Conservation (phyloP, 2,329 filamentous ascomycete species). For the Colletotrichum truncatum region DNA sequence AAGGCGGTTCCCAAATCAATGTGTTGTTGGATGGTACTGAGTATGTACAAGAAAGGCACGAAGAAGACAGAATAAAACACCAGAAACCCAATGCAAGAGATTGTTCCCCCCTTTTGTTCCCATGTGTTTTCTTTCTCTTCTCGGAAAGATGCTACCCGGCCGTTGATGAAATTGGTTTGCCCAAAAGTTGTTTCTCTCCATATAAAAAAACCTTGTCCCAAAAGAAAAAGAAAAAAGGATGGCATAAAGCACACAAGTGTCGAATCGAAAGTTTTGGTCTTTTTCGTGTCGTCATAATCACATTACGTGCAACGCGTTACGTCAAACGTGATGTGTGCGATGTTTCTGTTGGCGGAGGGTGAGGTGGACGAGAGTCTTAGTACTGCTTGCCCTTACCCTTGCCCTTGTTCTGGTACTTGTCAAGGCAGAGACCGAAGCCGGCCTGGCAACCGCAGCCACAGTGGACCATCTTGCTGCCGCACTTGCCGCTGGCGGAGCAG, state of each 20-base stretch:
- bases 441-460: conserved; percentile 48
- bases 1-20: neutral
- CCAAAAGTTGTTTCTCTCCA: too few species aligned
- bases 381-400: neutral
- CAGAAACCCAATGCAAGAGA: conserved; percentile 13
- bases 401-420: conserved; percentile 22
- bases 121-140: neutral
- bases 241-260: neutral
- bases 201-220: too few species aligned
- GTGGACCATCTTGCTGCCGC: conserved; percentile 45
- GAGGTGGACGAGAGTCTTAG: neutral
- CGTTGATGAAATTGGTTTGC: neutral
- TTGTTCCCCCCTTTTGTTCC: neutral
- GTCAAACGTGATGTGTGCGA: neutral
- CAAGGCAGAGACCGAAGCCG: conserved; percentile 44
- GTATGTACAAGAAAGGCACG: conserved; percentile 25
- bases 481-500: conserved; percentile 51
- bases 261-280: conserved; percentile 3
- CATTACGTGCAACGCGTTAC: neutral
- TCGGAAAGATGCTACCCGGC: neutral
- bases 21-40: conserved; percentile 9
- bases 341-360: neutral
- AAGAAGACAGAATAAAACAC: neutral
- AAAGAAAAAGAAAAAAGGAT: neutral
- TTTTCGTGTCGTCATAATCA: conserved; percentile 16